Conservation (phyloP, 2,329 filamentous ascomycete genomes). For the Diplodia corticola region DNA sequence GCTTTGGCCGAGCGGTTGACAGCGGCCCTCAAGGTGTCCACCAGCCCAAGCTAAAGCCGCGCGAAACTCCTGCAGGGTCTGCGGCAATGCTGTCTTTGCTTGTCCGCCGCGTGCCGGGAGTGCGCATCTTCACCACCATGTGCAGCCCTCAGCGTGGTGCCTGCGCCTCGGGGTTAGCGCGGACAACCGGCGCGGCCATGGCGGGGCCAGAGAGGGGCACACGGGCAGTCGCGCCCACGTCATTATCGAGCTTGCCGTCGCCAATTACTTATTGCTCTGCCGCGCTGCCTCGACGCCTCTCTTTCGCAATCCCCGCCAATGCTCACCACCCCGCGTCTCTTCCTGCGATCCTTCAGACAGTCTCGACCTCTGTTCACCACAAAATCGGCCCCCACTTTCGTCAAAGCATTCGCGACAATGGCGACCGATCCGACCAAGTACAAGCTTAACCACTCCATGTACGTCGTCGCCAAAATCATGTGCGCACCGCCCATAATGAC, state of each 20-base stretch:
- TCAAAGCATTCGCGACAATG: slow-evolving; percentile 49
- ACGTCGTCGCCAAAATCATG: not conserved
- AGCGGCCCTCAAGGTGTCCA: not conserved
- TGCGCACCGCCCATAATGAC: slow-evolving; percentile 10
- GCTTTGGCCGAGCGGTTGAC: not conserved
- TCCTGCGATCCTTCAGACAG: slow-evolving; percentile 9
- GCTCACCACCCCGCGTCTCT: slow-evolving; percentile 5
- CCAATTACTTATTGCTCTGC: not conserved
- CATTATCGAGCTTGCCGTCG: slow-evolving; percentile 8
- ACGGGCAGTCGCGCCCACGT: slow-evolving; percentile 20
- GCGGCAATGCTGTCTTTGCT: not conserved
- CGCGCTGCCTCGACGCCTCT: not conserved
- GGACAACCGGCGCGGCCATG: not conserved
- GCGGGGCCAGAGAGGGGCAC: slow-evolving; percentile 18
- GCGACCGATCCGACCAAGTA: slow-evolving; percentile 62
- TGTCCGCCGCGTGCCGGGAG: too few relatives aligned
- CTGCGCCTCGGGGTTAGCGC: not conserved
- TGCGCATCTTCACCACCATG: not conserved
- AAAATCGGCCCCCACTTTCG: slow-evolving; percentile 22
- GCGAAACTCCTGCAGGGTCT: not conserved
- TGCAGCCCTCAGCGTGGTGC: not conserved
- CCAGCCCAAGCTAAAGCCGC: not conserved
- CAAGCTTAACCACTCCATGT: slow-evolving; percentile 64
- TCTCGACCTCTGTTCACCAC: not conserved
- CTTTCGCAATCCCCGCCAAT: not conserved